These are phyloP conservation scores for Irpex lacteus DNA, from an alignment of 1,284 basidiomycete species.

Conservation along the genomic window DNA sequence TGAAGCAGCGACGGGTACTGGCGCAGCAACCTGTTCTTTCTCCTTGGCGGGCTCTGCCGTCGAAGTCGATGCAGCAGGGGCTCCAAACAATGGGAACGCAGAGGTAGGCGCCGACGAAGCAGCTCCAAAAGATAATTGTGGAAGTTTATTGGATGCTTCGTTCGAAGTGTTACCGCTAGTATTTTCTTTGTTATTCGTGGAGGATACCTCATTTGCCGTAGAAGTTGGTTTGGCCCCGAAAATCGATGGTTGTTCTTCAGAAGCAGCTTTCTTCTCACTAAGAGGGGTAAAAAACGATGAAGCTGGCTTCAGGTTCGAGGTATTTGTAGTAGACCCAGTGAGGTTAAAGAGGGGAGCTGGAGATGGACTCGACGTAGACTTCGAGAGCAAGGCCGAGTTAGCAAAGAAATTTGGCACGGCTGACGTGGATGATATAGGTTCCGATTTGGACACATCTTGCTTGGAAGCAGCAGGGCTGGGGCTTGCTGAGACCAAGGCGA, in stretches of 20 bases:
- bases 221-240: not conserved
- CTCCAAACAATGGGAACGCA: not conserved
- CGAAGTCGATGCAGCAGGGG: slow-evolving; percentile 11
- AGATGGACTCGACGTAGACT: slow-evolving; percentile 23
- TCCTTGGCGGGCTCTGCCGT: not conserved
- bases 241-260: not conserved
- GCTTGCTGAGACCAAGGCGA: slow-evolving; percentile 23
- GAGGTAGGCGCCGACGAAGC: not conserved
- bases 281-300: slow-evolving; percentile 15
- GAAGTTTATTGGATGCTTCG: not conserved
- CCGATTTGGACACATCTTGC: slow-evolving; percentile 16
- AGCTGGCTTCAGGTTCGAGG: slow-evolving; percentile 1
- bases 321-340: slow-evolving; percentile 5
- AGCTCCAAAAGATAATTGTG: not conserved
- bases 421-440: slow-evolving; percentile 13
- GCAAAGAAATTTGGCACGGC: slow-evolving; percentile 53
- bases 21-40: not conserved
- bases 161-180: not conserved
- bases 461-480: slow-evolving; percentile 12
- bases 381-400: slow-evolving; percentile 32
- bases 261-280: not conserved
- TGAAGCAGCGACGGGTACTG: not conserved
- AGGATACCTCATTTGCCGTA: not conserved
- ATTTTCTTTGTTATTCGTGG: not conserved
- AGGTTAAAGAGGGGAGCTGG: slow-evolving; percentile 12